phyloP scores from a whole-genome alignment of 352 stramenopile species.

The Pythium sukuiense region DNA sequence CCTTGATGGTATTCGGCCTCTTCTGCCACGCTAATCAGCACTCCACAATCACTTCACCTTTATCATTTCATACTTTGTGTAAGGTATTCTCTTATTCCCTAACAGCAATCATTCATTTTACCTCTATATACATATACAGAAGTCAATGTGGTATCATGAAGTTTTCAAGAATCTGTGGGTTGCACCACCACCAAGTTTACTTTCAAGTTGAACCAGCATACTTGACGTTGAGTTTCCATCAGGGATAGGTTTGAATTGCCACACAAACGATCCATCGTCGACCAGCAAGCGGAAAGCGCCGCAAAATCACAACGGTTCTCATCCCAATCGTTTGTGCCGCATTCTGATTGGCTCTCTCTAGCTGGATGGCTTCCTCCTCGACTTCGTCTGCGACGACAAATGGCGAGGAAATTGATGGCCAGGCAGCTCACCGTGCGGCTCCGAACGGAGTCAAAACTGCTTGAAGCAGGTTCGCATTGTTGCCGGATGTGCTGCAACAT shows the following conservation, averaged over 20 bases:
- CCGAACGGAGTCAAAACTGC: not conserved
- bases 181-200: constrained; percentile 19
- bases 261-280: constrained; percentile 2
- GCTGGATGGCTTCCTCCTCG: not conserved
- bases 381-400: constrained; percentile 5
- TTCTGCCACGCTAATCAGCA: constrained; percentile 9
- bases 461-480: constrained; percentile 4
- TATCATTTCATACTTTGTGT: constrained; percentile 17
- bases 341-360: constrained; percentile 5
- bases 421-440: not conserved
- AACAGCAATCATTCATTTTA: too few relatives aligned
- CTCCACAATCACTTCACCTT: constrained; percentile 5
- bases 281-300: constrained; percentile 13
- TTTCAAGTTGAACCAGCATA: constrained; percentile 23
- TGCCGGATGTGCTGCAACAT: not conserved
- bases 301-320: constrained; percentile 16
- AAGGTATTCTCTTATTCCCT: not conserved
- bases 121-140: too few relatives aligned
- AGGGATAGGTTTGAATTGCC: constrained; percentile 18
- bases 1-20: constrained; percentile 5
- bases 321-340: constrained; percentile 16
- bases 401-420: constrained; percentile 4
- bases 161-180: not conserved
- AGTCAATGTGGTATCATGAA: too few relatives aligned
- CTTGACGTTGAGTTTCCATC: constrained; percentile 33